Evolutionary conservation across 805 yeast genomes (phyloP).

Genomic region (Candida ficus): DNA sequence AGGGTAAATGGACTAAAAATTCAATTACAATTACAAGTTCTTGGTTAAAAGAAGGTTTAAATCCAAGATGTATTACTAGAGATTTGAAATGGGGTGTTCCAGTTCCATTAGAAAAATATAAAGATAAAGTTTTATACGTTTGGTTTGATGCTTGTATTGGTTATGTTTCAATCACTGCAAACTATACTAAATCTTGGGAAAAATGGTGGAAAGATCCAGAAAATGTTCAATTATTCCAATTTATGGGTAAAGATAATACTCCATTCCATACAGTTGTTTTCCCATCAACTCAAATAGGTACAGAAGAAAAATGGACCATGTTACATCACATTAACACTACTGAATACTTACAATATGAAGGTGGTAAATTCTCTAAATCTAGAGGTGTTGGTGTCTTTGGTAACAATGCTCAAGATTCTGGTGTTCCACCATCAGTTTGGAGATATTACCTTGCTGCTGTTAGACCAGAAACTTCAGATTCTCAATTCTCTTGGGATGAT

Average conservation of each 20-base stretch:
- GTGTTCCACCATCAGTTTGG: constrained; percentile 91
- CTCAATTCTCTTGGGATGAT: constrained; percentile 97
- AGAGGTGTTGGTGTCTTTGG: constrained; percentile 98
- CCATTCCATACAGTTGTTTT: constrained; percentile 98
- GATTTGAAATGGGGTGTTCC: constrained; percentile 99
- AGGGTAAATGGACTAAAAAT: constrained; percentile 91
- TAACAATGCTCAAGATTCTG: constrained; percentile 92
- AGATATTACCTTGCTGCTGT: constrained; percentile 89
- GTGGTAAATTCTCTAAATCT: constrained; percentile 97
- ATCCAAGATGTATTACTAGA: constrained; percentile 94
- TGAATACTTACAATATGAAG: constrained; percentile 95
- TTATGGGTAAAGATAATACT: constrained; percentile 99
- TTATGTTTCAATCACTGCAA: constrained; percentile 92
- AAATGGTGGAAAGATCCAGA: constrained; percentile 97
- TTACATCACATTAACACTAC: constrained; percentile 89
- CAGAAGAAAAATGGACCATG: constrained; percentile 84
- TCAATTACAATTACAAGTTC: constrained; percentile 82
- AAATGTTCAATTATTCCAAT: constrained; percentile 82
- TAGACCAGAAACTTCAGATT: constrained; percentile 93
- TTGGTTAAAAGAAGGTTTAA: constrained; percentile 92
- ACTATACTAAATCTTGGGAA: constrained; percentile 75
- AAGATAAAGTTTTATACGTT: constrained; percentile 89
- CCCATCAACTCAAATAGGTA: constrained; percentile 91
- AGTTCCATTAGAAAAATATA: constrained; percentile 83
- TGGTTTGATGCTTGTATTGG: constrained; percentile 99